Percentiles rank a stretch among this genome's conserved stretches.
Evolutionary conservation across 768 basidiomycete genomes (phyloP).

Genomic region (Daedaleopsis nitida): DNA sequence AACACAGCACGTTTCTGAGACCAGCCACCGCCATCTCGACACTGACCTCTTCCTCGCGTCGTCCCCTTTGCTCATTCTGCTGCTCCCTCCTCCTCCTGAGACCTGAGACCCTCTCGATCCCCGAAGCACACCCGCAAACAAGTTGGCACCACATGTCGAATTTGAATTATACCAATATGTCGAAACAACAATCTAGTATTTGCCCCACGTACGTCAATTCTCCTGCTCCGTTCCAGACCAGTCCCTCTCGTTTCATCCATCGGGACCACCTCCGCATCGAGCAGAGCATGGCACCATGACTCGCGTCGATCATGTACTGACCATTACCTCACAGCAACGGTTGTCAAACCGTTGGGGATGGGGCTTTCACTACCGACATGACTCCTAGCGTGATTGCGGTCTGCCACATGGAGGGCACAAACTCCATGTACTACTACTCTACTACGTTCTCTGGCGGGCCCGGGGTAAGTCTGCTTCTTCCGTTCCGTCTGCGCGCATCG

Average conservation of each 20-base stretch:
- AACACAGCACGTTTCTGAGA: background rate
- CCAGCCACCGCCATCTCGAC: constrained; percentile 4
- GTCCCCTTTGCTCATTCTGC: background rate
- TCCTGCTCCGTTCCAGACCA: constrained; percentile 12
- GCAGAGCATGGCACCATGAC: background rate
- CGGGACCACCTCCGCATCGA: too few relatives aligned
- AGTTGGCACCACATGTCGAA: constrained; percentile 89
- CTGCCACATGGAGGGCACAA: constrained; percentile 79
- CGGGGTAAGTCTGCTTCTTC: constrained; percentile 54
- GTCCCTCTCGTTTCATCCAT: too few relatives aligned
- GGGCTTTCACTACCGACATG: constrained; percentile 78
- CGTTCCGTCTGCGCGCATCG: background rate
- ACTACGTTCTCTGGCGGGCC: constrained; percentile 95
- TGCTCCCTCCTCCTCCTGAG: background rate
- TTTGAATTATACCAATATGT: constrained; percentile 68
- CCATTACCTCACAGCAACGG: constrained; percentile 70
- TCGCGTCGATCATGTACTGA: background rate
- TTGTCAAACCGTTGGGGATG: constrained; percentile 96
- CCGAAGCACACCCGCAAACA: constrained; percentile 40
- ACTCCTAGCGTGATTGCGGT: constrained; percentile 83
- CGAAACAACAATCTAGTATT: constrained; percentile 86
- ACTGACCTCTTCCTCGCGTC: constrained; percentile 3
- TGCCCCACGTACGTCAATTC: constrained; percentile 78
- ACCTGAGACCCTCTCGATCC: too few relatives aligned
- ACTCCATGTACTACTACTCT: constrained; percentile 88